Evolutionary conservation across 2,329 filamentous ascomycete species (phyloP), one percentile per base, ranked within the genome.

Genomic region (Curvularia hawaiiensis): DNA sequence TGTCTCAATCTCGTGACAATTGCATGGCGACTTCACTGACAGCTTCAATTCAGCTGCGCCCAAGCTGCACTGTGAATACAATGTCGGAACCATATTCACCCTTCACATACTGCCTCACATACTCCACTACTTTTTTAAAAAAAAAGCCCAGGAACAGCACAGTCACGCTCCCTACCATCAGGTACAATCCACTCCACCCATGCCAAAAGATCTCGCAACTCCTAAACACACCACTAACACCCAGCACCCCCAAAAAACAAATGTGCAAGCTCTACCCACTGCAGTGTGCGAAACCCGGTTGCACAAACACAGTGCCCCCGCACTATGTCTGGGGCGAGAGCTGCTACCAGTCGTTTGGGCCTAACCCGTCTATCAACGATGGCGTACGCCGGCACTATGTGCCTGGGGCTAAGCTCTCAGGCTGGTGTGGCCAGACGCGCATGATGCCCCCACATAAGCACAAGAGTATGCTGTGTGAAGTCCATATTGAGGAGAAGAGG

Each of bases 201-300:
- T 7, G n/a, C 12, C 6, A n/a, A 5, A 38, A 38, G 35, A 18
- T 18, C 12, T 33, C 24, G 4, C 5, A 16, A 22, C n/a, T 3
- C 11, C 28, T 14, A 31, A 20, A 14, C 44, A 20, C 26, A 14
- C 6, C 9, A 28, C n/a, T 33, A 20, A 31, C 44, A 20, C 31
- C 2, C 18, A 22, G 26, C n/a, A 18, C 18, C 7, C 10, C 45
- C 12, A 47, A 20, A 24, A 24, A 24, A 28, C 26, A 7, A n/a
- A 14, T 47, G 45, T 47, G 45, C 45, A 24, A 35, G 9, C 45
- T 31, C 18, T 47, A 47, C 12, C 45, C 45, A 8, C 45, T 47
- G 12, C 11, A 47, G 7, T 47, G 45, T 12, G 45, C 45, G 5
- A 47, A 22, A 14, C 18, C 45, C 3, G 30, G 30, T 12, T 47